Base-by-base conservation (phyloP, 2,329 filamentous ascomycete species). In the Sphaceloma murrayae region DNA sequence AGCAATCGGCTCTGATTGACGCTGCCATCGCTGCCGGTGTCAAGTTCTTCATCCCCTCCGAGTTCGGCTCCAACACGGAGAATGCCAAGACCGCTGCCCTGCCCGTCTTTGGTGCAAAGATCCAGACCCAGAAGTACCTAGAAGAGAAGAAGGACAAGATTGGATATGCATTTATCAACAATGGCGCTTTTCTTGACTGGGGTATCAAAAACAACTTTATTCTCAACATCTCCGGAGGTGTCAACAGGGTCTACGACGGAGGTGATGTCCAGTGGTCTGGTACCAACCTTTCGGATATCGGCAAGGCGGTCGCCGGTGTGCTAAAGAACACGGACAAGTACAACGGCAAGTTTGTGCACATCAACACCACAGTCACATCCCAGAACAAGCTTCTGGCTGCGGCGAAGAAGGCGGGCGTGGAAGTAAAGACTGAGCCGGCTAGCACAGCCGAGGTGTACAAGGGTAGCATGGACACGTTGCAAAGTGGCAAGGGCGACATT, bases 21-120 rank as follows among this genome's bases (percentile, higher is more conserved):
- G 66, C 65, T 13, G 55, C 60, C 11, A 49, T 65, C 32, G 56
- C 59, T 11, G 62, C 62, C 5, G 60, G 62, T 6, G 64, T 67
- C 3, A 56, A 53, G 34, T 58, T 62, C 11, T 63, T 67, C 51
- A 58, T 69, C 19, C 65, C 66, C 8, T 55, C 60, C 19, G 66
- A 68, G 45, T 69, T 65, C 48, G 63, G 62, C 42, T 51, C 56
- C 24, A 58, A 67, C 44, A 58, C 60, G 14, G 43, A 39, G 16
- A 62, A 65, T 48, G 50, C 54, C 0, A 52, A 55, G 2, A 52
- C 56, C 1, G 45, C 51, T 3, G 47, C 40, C 2, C 46, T 67
- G 16, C 65, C 65, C 0, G 58, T 65, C 5, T 67, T 58, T 47
- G 50, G 50, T 5, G 51, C 49, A 17, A 68, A 68, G 47, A 55